Evolutionary conservation across 2,329 filamentous ascomycete species (phyloP), one percentile per base, ranked within the genome.

Genomic region (Aspergillus viridinutans): DNA sequence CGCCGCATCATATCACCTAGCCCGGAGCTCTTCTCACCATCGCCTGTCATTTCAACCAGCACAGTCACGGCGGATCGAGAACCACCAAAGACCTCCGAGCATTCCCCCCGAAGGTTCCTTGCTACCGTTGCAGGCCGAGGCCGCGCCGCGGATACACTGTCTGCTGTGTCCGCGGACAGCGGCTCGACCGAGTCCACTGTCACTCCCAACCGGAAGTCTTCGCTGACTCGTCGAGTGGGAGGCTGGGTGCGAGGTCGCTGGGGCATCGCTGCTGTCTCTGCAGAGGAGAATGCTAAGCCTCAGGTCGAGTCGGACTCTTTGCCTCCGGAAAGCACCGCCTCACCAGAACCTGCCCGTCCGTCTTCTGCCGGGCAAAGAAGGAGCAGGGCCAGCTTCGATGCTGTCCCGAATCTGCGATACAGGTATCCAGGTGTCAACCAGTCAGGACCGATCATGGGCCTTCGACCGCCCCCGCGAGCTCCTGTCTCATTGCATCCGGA

Each of bases 351-450:
- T 85, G 49, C 72, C 79, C 6, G 90, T 90, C 64, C 87, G 89
- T 67, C 77, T 80, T 1, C 87, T 86, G 0, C 78, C 81, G 1
- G 84, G 89, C 48, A 83, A 85, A 76, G 73, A 12, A 56, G 52
- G 52, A 57, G 49, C 21, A 58, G 55, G 32, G 45, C 52, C 17
- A 53, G 48, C 25, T 35, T 56, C 38, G 55, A 61, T 17, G 32
- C 49, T 4, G 45, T 25, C 28, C 52, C 60, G 8, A 43, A 38
- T 20, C 55, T 68, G 47, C 59, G 63, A 14, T 72, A 72, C 47
- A 80, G 90, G 47, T 74, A 83, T 4, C 83, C 89, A 1, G 90
- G 90, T 0, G 90, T 94, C 68, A 94, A 94, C 66, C 90, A 93
- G 69, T 81, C 84, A 1, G 90, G 90, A 0, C 81, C 85, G 0